phyloP scores from a whole-genome alignment of 202 grass and related monocot species.

The Musa balbisiana region DNA sequence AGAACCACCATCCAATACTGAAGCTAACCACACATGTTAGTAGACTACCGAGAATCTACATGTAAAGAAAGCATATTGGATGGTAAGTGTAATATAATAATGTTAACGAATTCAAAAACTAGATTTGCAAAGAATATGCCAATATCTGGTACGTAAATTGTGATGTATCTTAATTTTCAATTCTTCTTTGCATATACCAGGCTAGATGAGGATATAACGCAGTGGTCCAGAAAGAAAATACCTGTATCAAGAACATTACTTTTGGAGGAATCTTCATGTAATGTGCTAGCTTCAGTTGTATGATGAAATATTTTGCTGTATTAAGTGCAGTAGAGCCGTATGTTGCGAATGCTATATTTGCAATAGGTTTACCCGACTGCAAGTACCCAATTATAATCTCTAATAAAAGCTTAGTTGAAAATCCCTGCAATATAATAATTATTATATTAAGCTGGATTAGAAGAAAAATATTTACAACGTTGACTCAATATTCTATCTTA shows the following conservation, averaged over 20 bases:
- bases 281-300: slow-evolving; percentile 4
- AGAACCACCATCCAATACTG: no score
- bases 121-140: not conserved
- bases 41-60: no score
- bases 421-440: not conserved
- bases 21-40: no score
- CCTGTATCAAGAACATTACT: slow-evolving; percentile 16
- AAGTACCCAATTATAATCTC: slow-evolving; percentile 25
- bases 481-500: not conserved
- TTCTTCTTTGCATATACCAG: no score
- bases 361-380: slow-evolving; percentile 22
- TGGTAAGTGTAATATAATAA: no score
- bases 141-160: not conserved
- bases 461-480: not conserved
- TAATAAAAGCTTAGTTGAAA: not conserved
- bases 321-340: not conserved
- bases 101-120: not conserved
- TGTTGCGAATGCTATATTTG: slow-evolving; percentile 20
- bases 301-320: not conserved
- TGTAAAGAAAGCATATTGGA: no score
- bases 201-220: no score
- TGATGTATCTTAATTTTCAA: no score
- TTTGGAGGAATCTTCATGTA: slow-evolving; percentile 25
- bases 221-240: not conserved
- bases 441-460: not conserved